Evolutionary conservation across 2,329 filamentous ascomycete genomes (phyloP), one percentile per base, ranked within the genome.

Genomic region (Chaetomium olivaceum): DNA sequence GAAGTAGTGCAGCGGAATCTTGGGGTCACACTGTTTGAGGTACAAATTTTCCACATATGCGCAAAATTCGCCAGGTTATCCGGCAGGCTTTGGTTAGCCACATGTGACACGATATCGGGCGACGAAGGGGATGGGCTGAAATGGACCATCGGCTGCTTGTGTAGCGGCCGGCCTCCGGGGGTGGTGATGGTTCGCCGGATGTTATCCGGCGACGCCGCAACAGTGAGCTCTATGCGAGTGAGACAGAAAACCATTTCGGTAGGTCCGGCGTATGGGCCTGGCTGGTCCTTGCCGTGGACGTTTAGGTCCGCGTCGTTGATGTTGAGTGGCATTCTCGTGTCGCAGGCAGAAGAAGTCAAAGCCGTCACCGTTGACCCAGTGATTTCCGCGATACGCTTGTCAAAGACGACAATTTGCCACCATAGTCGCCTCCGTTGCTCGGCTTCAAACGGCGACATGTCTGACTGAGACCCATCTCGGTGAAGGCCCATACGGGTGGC

Each of bases 361-460:
- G 83, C 84, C 4, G 84, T 87, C 62, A 87, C 82, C 39, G 82
- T 80, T 21, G 83, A 85, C 58, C 85, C 84, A 3, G 86, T 83
- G 75, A 91, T 84, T 74, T 92, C 89, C 64, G 87, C 83, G 46
- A 91, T 84, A 25, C 90, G 87, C 66, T 84, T 81, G 74, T 93
- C 90, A 69, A 91, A 89, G 29, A 86, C 80, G 16, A 89, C 82
- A 19, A 93, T 80, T 36, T 87, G 85, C 89, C 89, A 92, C 89
- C 89, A 92, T 1, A 92, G 78, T 46, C 90, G 82, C 58, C 89
- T 84, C n/a, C 89, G 84, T 76, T 90, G 84, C 76, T 92, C 89
- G 3, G 86, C 83, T 71, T 92, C 89, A 62, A 87, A 90, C 36
- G 80, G 83, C 3, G 76, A 79, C 2, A 86, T 71, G 68, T 74